phyloP scores from a whole-genome alignment of 768 basidiomycete genomes.

The Gloeopeniophorella convolvens region DNA sequence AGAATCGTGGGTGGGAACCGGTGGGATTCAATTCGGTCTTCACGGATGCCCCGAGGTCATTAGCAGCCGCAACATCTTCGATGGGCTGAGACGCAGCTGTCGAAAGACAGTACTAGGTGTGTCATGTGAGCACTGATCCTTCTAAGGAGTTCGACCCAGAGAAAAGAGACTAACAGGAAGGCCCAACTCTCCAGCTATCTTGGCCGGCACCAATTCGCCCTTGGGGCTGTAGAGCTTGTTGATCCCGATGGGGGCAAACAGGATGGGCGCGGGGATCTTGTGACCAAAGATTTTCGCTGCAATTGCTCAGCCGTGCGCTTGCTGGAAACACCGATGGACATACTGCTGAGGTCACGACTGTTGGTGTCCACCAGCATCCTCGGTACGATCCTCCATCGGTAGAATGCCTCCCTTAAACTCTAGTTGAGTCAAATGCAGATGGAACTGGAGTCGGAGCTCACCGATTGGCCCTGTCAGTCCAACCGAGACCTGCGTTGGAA shows the following conservation, averaged over 20 bases:
- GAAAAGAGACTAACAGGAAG: slow-evolving; percentile 28
- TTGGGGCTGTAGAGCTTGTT: slow-evolving; percentile 41
- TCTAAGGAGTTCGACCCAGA: background rate
- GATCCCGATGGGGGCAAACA: slow-evolving; percentile 52
- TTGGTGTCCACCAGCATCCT: slow-evolving; percentile 49
- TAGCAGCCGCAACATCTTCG: slow-evolving; percentile 43
- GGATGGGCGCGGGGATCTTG: slow-evolving; percentile 43
- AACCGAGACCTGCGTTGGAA: slow-evolving; percentile 46
- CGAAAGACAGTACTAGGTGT: slow-evolving; percentile 48
- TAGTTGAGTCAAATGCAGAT: background rate
- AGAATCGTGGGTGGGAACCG: slow-evolving; percentile 46
- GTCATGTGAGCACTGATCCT: slow-evolving; percentile 4
- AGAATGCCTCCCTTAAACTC: slow-evolving; percentile 39
- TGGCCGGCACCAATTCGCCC: slow-evolving; percentile 43
- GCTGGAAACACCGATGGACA: slow-evolving; percentile 15
- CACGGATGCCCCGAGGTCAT: slow-evolving; percentile 35
- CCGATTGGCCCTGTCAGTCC: slow-evolving; percentile 48
- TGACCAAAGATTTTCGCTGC: slow-evolving; percentile 35
- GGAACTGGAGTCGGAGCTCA: slow-evolving; percentile 5
- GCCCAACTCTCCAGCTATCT: slow-evolving; percentile 42
- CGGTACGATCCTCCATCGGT: slow-evolving; percentile 49
- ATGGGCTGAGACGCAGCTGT: slow-evolving; percentile 46
- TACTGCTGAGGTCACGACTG: slow-evolving; percentile 41
- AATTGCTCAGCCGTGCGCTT: background rate
- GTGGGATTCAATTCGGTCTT: slow-evolving; percentile 36